phyloP scores from a whole-genome alignment of 805 yeast species.

The Candida verbasci region DNA sequence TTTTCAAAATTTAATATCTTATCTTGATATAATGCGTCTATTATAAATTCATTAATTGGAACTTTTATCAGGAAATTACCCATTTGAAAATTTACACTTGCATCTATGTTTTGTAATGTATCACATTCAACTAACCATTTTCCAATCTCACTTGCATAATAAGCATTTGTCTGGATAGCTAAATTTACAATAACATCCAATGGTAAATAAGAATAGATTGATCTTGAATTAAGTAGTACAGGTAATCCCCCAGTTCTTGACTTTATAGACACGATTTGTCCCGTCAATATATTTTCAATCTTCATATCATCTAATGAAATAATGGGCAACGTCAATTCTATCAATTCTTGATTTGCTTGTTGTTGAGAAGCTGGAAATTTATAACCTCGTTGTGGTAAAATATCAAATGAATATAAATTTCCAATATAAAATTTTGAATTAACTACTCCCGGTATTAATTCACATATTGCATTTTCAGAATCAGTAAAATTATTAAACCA shows the following conservation, averaged over 20 bases:
- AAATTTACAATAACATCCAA: constrained; percentile 51
- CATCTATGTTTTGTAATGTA: constrained; percentile 40
- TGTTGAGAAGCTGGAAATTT: constrained; percentile 32
- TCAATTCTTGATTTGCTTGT: constrained; percentile 10
- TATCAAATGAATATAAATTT: constrained; percentile 44
- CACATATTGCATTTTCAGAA: constrained; percentile 18
- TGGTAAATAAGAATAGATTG: constrained; percentile 49
- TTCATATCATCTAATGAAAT: constrained; percentile 21
- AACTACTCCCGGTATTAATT: constrained; percentile 56
- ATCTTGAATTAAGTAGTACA: constrained; percentile 56
- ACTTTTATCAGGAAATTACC: constrained; percentile 48
- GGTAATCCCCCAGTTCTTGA: constrained; percentile 37
- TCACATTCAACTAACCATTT: constrained; percentile 65
- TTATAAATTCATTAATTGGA: constrained; percentile 46
- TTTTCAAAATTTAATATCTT: constrained; percentile 42
- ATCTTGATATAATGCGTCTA: constrained; percentile 31
- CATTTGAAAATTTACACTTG: constrained; percentile 49
- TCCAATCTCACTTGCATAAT: constrained; percentile 41
- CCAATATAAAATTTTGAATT: constrained; percentile 45
- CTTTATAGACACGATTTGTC: constrained; percentile 29
- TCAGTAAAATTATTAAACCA: constrained; percentile 19
- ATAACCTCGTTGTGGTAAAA: constrained; percentile 45
- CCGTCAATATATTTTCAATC: constrained; percentile 29
- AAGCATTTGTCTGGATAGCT: constrained; percentile 69
- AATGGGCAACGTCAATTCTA: constrained; percentile 24